Conservation (phyloP, 257 asterid species). For the Solanum paucissectum region DNA sequence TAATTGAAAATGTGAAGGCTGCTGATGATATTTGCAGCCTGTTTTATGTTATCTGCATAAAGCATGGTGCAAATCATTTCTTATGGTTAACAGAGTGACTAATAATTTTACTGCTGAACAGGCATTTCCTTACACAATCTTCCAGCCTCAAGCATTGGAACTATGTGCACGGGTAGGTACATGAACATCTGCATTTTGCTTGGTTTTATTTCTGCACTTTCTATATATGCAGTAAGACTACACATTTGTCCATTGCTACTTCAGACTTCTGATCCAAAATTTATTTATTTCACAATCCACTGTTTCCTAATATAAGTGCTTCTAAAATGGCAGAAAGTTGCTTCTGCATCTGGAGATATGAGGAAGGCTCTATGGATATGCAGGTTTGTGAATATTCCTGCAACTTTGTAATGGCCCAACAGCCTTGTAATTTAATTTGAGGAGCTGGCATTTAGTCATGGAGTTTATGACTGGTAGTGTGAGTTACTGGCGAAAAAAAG, state of each 20-base stretch:
- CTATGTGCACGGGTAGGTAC: slow-evolving; percentile 85
- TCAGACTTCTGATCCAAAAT: neutral
- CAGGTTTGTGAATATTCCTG: slow-evolving; percentile 43
- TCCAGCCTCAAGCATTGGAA: slow-evolving; percentile 90
- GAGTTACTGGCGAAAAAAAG: neutral
- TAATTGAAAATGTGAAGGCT: neutral
- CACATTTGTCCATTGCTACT: neutral
- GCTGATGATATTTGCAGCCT: neutral
- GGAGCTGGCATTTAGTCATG: neutral
- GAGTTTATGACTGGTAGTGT: neutral
- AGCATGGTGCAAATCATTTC: neutral
- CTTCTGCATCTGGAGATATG: slow-evolving; percentile 96
- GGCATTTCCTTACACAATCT: slow-evolving; percentile 67
- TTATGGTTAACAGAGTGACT: neutral
- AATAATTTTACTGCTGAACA: slow-evolving; percentile 16
- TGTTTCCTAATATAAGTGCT: neutral
- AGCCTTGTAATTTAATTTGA: neutral
- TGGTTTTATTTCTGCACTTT: slow-evolving; percentile 9
- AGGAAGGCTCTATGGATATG: slow-evolving; percentile 89
- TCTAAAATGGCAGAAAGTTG: slow-evolving; percentile 52
- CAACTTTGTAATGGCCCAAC: neutral
- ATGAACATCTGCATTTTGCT: slow-evolving; percentile 1
- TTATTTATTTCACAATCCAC: neutral
- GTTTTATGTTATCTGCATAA: neutral
- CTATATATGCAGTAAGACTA: slow-evolving; percentile 2